These are phyloP conservation scores for Chlamydomonas applanata DNA, from an alignment of 139 green algal genomes.

Conservation along the genomic window DNA sequence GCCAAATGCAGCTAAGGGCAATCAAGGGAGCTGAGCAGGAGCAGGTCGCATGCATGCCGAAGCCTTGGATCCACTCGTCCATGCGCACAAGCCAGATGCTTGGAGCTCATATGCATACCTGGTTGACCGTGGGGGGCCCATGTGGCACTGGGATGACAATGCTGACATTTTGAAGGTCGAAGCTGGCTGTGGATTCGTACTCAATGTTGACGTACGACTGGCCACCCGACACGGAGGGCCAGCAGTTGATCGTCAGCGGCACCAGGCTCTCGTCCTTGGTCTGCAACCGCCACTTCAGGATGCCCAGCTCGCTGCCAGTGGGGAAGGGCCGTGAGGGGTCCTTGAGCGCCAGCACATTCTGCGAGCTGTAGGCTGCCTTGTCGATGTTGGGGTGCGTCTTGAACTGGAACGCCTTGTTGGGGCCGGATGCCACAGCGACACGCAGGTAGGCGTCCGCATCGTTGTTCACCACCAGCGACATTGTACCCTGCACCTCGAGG, in stretches of 20 bases:
- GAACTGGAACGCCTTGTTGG: conserved; percentile 94
- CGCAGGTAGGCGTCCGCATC: conserved; percentile 78
- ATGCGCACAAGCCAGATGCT: too few species aligned
- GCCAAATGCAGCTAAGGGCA: neutral
- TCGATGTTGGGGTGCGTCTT: conserved; percentile 99
- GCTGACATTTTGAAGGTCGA: conserved; percentile 92
- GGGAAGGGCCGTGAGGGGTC: conserved; percentile 93
- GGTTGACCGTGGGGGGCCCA: conserved; percentile 67
- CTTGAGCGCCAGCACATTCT: conserved; percentile 87
- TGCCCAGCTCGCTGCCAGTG: conserved; percentile 76
- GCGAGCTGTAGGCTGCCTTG: conserved; percentile 80
- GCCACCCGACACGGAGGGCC: conserved; percentile 81
- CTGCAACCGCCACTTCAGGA: conserved; percentile 97
- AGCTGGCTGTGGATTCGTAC: conserved; percentile 82
- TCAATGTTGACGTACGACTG: conserved; percentile 98
- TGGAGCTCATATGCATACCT: conserved; percentile 33
- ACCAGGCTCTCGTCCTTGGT: conserved; percentile 65
- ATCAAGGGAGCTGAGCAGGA: too few species aligned
- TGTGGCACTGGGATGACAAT: conserved; percentile 84
- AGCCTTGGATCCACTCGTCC: too few species aligned
- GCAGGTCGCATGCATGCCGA: too few species aligned
- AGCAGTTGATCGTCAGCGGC: conserved; percentile 93
- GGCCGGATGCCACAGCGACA: conserved; percentile 50
- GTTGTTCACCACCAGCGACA: conserved; percentile 45
- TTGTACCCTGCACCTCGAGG: conserved; percentile 85